Evolutionary conservation across 148 eudicot species (phyloP).

Genomic region (Persicaria maculosa): DNA sequence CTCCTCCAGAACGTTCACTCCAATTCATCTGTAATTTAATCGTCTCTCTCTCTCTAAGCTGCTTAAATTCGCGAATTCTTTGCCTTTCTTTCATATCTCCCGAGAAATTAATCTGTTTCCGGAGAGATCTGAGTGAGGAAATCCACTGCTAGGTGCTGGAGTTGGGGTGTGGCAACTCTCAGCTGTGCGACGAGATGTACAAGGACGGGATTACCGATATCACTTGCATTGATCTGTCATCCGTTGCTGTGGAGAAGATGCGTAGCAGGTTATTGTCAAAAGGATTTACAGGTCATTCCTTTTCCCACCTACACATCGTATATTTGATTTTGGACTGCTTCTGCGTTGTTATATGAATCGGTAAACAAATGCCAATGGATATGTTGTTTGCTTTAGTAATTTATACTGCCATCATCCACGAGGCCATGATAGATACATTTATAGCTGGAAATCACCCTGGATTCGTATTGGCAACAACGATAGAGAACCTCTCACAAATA

Average conservation of each 20-base stretch:
- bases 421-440: no score
- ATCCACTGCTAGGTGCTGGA: slow-evolving; percentile 54
- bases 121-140: background rate
- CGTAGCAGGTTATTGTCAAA: slow-evolving; percentile 40
- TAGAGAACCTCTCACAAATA: no score
- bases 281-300: slow-evolving; percentile 57
- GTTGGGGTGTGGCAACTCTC: slow-evolving; percentile 96
- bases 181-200: slow-evolving; percentile 73
- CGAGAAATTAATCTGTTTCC: background rate
- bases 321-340: background rate
- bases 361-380: background rate
- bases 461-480: no score
- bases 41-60: slow-evolving; percentile 8
- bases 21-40: slow-evolving; percentile 47
- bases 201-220: slow-evolving; percentile 61
- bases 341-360: background rate
- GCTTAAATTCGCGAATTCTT: background rate
- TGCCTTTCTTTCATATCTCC: background rate
- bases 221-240: slow-evolving; percentile 85
- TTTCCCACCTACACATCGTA: background rate
- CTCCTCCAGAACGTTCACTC: slow-evolving; percentile 54
- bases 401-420: no score
- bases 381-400: no score
- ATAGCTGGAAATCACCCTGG: no score
- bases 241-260: slow-evolving; percentile 78